Conservation (phyloP, 2,329 filamentous ascomycete species). For the Colletotrichum echinochloae region DNA sequence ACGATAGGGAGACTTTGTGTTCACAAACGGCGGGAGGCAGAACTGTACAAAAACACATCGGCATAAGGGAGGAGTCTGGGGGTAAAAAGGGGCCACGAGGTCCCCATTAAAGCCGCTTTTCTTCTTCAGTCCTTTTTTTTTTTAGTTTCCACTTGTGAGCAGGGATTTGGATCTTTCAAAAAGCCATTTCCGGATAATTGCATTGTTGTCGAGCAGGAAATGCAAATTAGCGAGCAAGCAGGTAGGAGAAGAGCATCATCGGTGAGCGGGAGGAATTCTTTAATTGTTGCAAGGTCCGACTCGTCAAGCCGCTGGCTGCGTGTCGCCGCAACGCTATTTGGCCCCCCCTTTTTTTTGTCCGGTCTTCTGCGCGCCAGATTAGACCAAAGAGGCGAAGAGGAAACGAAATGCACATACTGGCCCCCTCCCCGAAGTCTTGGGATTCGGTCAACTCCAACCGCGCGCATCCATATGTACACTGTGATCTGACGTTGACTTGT, state of each 20-base stretch:
- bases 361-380: conserved; percentile 9
- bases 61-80: conserved; percentile 37
- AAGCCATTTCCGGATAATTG: conserved; percentile 39
- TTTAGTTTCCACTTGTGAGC: conserved; percentile 21
- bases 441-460: neutral
- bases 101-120: conserved; percentile 29
- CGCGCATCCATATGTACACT: neutral
- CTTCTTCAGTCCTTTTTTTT: conserved; percentile 28
- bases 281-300: neutral
- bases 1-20: conserved; percentile 39
- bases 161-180: conserved; percentile 34
- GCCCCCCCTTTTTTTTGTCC: neutral
- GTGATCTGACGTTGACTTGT: neutral
- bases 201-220: conserved; percentile 34
- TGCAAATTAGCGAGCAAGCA: conserved; percentile 30
- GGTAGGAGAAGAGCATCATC: conserved; percentile 26
- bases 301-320: neutral
- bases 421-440: conserved; percentile 6
- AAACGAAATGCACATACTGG: conserved; percentile 19
- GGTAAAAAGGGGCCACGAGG: conserved; percentile 35
- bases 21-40: conserved; percentile 38
- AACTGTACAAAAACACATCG: conserved; percentile 37
- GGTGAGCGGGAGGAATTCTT: conserved; percentile 8
- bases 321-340: neutral
- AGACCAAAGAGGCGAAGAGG: conserved; percentile 19